phyloP scores from a whole-genome alignment of 257 asterid species.

The Nicotiana tabacum region DNA sequence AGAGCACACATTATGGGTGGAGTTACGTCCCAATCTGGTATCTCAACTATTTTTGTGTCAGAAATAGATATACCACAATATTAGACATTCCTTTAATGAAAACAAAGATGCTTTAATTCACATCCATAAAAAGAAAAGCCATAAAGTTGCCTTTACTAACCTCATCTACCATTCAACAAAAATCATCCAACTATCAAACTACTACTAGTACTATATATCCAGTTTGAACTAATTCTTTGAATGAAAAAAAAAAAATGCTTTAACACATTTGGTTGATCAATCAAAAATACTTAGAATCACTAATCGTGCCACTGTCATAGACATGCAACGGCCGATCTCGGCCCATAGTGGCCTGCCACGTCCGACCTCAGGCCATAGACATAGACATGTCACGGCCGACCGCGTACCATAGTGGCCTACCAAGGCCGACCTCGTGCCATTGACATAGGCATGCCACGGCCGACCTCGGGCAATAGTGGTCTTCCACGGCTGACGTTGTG shows the following conservation, averaged over 20 bases:
- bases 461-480: no score
- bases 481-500: no score
- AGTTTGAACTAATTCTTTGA: not conserved
- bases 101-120: constrained; percentile 16
- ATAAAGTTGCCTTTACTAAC: constrained; percentile 23
- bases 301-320: no score
- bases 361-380: no score
- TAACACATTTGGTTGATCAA: no score
- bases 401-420: no score
- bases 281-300: no score
- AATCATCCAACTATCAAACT: constrained; percentile 31
- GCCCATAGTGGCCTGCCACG: no score
- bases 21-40: not conserved
- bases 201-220: not conserved
- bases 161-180: constrained; percentile 34
- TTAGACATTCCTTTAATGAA: constrained; percentile 17
- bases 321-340: no score
- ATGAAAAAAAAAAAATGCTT: rapidly evolving
- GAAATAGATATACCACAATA: not conserved
- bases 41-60: not conserved
- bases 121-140: constrained; percentile 21
- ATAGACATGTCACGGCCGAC: no score
- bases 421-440: no score
- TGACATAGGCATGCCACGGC: no score
- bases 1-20: not conserved